Evolutionary conservation across 2,329 filamentous ascomycete species (phyloP).

Genomic region (Neonectria neomacrospora): DNA sequence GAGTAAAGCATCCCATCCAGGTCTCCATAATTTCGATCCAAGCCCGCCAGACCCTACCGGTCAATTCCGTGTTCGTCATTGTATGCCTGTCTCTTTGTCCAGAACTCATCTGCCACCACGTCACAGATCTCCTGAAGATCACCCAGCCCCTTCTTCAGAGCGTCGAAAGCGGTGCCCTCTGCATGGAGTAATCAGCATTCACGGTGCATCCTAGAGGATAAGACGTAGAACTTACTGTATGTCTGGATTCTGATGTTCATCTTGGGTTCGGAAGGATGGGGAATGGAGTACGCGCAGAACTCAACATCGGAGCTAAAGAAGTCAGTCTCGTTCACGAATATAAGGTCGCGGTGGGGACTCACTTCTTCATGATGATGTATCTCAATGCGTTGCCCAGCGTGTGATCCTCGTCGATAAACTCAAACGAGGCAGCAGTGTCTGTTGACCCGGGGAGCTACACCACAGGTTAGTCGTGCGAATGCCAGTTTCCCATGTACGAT

Average conservation of each 20-base stretch:
- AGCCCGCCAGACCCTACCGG: constrained; percentile 37
- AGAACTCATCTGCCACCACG: constrained; percentile 92
- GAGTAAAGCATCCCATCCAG: constrained; percentile 23
- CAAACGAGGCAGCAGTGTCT: constrained; percentile 92
- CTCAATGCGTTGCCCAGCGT: constrained; percentile 93
- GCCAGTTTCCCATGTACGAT: too few species aligned
- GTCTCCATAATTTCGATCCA: constrained; percentile 11
- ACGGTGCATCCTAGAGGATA: neutral
- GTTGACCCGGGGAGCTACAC: constrained; percentile 82
- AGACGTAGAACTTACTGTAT: constrained; percentile 73
- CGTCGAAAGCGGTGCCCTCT: constrained; percentile 86
- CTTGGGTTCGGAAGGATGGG: constrained; percentile 93
- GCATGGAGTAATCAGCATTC: constrained; percentile 29
- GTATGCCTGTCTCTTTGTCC: constrained; percentile 59
- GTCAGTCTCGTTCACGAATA: constrained; percentile 24
- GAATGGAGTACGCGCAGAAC: constrained; percentile 98
- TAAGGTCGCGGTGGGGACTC: constrained; percentile 46
- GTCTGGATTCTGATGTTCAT: constrained; percentile 99
- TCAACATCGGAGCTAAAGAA: constrained; percentile 85
- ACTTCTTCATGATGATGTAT: constrained; percentile 99
- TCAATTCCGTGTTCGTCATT: constrained; percentile 50
- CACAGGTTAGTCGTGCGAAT: constrained; percentile 24
- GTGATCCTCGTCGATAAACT: constrained; percentile 93
- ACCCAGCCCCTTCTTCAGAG: constrained; percentile 87
- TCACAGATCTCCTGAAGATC: constrained; percentile 94